Evolutionary conservation across 2,329 filamentous ascomycete species (phyloP).

Genomic region (Truncatella angustata): DNA sequence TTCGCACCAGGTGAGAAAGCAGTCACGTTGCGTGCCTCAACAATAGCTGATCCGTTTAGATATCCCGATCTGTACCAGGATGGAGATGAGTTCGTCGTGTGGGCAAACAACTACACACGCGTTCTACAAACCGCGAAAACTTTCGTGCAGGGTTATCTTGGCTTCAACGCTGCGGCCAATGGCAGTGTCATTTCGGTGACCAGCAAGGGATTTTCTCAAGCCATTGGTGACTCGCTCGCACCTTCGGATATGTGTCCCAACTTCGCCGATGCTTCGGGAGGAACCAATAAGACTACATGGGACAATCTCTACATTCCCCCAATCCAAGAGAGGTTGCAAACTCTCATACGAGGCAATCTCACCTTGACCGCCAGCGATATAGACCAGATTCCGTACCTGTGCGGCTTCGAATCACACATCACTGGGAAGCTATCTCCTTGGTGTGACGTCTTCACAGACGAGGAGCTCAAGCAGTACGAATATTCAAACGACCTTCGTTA

Average conservation of each 20-base stretch:
- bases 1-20: conserved; percentile 38
- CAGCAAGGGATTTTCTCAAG: conserved; percentile 45
- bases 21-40: not conserved
- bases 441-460: conserved; percentile 60
- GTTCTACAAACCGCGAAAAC: conserved; percentile 61
- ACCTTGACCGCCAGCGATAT: conserved; percentile 53
- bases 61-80: conserved; percentile 50
- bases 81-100: conserved; percentile 54
- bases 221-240: conserved; percentile 60
- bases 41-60: conserved; percentile 19
- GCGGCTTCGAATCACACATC: conserved; percentile 69
- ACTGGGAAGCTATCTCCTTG: conserved; percentile 59
- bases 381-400: conserved; percentile 64
- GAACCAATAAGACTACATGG: conserved; percentile 45
- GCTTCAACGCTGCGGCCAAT: conserved; percentile 48
- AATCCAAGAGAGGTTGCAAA: conserved; percentile 52
- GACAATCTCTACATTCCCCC: conserved; percentile 50
- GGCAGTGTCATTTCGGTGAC: conserved; percentile 60
- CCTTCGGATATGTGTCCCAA: conserved; percentile 62
- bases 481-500: conserved; percentile 69
- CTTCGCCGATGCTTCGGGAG: conserved; percentile 53
- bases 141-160: conserved; percentile 61
- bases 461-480: conserved; percentile 63
- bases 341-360: conserved; percentile 51
- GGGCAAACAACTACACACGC: conserved; percentile 65